Evolutionary conservation across 257 asterid species (phyloP).

Genomic region (Henckelia pumila): DNA sequence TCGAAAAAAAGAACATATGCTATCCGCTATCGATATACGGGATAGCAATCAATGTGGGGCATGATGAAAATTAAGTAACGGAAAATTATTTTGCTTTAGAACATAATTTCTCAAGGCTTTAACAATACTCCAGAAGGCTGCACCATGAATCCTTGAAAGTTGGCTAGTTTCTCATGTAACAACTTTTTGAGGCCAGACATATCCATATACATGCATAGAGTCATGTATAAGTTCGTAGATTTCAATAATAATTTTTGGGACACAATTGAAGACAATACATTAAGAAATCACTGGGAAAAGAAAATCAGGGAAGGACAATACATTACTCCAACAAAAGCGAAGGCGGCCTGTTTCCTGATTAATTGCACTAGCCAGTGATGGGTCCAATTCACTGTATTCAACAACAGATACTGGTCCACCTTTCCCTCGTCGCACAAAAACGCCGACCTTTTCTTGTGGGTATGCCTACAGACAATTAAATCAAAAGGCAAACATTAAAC

Average conservation of each 20-base stretch:
- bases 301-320: constrained; percentile 34
- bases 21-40: background rate
- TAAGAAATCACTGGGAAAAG: background rate
- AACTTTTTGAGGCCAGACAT: background rate
- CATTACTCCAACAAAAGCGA: constrained; percentile 97
- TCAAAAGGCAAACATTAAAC: constrained; percentile 15
- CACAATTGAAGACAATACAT: background rate
- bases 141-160: background rate
- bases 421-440: constrained; percentile 88
- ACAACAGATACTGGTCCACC: constrained; percentile 94
- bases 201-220: background rate
- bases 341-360: constrained; percentile 93
- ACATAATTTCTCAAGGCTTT: background rate
- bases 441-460: constrained; percentile 98
- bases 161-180: background rate
- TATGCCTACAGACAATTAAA: constrained; percentile 54
- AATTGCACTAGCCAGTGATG: constrained; percentile 64
- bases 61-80: background rate
- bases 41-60: background rate
- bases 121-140: background rate
- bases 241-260: background rate
- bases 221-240: background rate
- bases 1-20: background rate
- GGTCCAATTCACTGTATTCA: constrained; percentile 88
- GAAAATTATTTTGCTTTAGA: background rate